Base-by-base conservation (phyloP, 1,284 basidiomycete species). In the Vanrija sp. region DNA sequence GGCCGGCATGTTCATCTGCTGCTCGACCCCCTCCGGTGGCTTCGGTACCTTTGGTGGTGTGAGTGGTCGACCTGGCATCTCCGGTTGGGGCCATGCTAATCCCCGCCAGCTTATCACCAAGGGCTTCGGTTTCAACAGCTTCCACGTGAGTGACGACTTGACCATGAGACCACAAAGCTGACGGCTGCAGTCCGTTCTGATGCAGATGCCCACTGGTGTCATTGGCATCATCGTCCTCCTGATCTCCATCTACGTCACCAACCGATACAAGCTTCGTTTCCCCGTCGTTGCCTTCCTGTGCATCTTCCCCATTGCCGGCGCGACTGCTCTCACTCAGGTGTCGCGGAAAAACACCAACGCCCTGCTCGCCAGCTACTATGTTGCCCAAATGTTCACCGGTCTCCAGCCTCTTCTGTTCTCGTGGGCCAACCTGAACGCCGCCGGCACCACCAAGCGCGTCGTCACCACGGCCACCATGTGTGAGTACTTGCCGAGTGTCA, bases 211-310 rank as follows among this genome's bases (percentile, higher is more conserved):
- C 2, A 82, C 81, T 55, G 72, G 75, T 28, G 78, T 73, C n/a
- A 70, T 82, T 49, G 79, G 80, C 62, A 77, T 83, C 46, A 62
- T 78, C 55, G 44, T 78, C 28, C 78, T 78, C 43, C 64, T 82
- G 21, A 43, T 69, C 39, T 65, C 75, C 6, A 81, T 79, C 38
- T 77, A 62, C 43, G 64, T 82, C 38, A 79, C 80, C 23, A 80
- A 78, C 59, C 73, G 72, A 52, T 76, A 80, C 62, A 81, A 81
- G 66, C 69, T 81, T 29, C 79, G 81, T 56, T 82, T 77, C 74
- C 80, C 81, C 15, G 79, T 83, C 25, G 62, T 82, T 29, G 78
- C 82, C n/a, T 54, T 64, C 46, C 29, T 68, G 40, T 46, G 45
- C 39, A 38, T 68, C 43, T 67, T 67, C 61, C 69, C 73, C 15